phyloP scores from a whole-genome alignment of 2,329 filamentous ascomycete species.

The Kalaharituber pfeilii region DNA sequence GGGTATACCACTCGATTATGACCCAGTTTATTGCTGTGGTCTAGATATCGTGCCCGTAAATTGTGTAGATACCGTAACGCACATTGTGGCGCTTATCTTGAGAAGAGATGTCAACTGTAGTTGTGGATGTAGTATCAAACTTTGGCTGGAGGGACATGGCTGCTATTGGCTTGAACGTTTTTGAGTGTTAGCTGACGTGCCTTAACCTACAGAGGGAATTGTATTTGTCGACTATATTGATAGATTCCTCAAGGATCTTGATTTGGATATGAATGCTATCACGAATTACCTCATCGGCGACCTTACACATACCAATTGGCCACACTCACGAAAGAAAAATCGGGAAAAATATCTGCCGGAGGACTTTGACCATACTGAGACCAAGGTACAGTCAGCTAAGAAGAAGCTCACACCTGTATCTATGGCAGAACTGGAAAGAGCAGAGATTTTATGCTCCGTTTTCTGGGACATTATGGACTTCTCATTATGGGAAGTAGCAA shows the following conservation, averaged over 20 bases:
- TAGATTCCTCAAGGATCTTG: slow-evolving; percentile 12
- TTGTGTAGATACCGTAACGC: too few relatives aligned
- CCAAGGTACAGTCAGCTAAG: slow-evolving; percentile 6
- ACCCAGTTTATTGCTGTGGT: too few relatives aligned
- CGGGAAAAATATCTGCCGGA: slow-evolving; percentile 8
- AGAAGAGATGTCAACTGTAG: too few relatives aligned
- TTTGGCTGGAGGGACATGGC: too few relatives aligned
- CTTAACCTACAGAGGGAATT: slow-evolving; percentile 6
- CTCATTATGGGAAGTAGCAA: slow-evolving; percentile 17
- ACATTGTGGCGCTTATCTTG: too few relatives aligned
- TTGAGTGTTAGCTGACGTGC: not conserved
- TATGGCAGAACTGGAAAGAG: slow-evolving; percentile 8
- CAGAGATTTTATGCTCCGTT: slow-evolving; percentile 13
- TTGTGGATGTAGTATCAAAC: too few relatives aligned
- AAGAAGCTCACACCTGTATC: slow-evolving; percentile 1
- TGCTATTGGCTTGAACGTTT: too few relatives aligned
- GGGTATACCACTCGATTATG: too few relatives aligned
- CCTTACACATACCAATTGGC: slow-evolving; percentile 1
- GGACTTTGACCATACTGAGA: slow-evolving; percentile 13
- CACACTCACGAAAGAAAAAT: not conserved
- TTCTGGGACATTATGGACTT: slow-evolving; percentile 14
- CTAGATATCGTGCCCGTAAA: too few relatives aligned
- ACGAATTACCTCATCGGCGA: slow-evolving; percentile 13
- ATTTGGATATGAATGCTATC: slow-evolving; percentile 10
- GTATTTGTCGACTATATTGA: slow-evolving; percentile 15